These are phyloP conservation scores for Vanilla planifolia DNA, from an alignment of 106 monocot species.

Conservation along the genomic window DNA sequence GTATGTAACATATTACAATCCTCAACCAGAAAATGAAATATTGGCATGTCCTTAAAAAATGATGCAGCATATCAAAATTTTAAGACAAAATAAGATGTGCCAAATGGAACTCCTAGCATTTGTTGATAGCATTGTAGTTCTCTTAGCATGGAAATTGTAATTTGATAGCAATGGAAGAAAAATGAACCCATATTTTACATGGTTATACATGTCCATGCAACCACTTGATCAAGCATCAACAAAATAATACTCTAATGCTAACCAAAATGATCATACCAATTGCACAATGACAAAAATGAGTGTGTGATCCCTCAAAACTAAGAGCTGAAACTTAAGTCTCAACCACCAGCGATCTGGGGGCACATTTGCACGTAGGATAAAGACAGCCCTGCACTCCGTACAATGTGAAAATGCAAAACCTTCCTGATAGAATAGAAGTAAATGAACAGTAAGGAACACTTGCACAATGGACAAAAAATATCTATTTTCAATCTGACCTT, in stretches of 20 bases:
- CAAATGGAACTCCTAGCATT: not conserved
- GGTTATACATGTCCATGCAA: too few species aligned
- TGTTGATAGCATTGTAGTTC: not conserved
- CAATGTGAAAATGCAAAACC: slow-evolving; percentile 99
- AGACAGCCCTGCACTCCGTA: slow-evolving; percentile 89
- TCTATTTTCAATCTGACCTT: slow-evolving; percentile 43
- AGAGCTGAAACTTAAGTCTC: slow-evolving; percentile 85
- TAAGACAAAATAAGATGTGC: not conserved
- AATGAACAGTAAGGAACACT: slow-evolving; percentile 13
- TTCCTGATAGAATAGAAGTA: slow-evolving; percentile 45
- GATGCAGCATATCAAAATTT: not conserved
- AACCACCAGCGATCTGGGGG: slow-evolving; percentile 97
- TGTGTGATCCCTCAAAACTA: slow-evolving; percentile 88
- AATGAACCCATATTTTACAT: not conserved
- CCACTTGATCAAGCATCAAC: not conserved
- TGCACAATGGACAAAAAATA: slow-evolving; percentile 1
- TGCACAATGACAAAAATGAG: slow-evolving; percentile 85
- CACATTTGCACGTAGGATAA: slow-evolving; percentile 89
- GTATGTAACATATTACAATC: slow-evolving; percentile 6
- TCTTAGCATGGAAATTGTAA: not conserved
- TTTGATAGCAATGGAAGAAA: not conserved
- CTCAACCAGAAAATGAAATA: not conserved
- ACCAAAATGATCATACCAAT: slow-evolving; percentile 36
- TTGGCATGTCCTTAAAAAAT: not conserved
- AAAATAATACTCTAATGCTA: not conserved